Conservation (phyloP, 176 grass and related monocot genomes). For the Guadua angustifolia region DNA sequence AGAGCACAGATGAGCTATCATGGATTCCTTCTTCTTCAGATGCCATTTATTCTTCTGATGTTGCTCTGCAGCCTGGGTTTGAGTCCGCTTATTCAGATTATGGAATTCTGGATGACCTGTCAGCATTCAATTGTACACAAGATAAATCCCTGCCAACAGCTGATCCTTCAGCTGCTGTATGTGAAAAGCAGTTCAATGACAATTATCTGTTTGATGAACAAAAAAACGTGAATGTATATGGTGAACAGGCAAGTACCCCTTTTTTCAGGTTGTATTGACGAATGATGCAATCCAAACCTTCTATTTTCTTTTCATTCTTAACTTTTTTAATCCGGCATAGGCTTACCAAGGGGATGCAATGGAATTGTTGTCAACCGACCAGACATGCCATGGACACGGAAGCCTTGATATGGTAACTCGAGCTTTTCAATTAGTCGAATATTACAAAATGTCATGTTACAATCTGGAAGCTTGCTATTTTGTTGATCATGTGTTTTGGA, state of each 20-base stretch:
- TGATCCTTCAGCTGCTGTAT: slow-evolving; percentile 41
- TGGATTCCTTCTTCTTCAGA: slow-evolving; percentile 86
- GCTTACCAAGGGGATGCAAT: slow-evolving; percentile 60
- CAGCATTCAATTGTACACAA: slow-evolving; percentile 49
- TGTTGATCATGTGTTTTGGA: neutral
- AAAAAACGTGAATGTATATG: slow-evolving; percentile 47
- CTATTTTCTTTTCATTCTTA: slow-evolving; percentile 7
- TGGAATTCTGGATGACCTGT: slow-evolving; percentile 55
- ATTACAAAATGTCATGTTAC: neutral
- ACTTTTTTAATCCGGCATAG: slow-evolving; percentile 43
- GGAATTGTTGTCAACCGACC: slow-evolving; percentile 50
- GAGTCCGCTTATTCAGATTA: slow-evolving; percentile 59
- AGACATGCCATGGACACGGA: slow-evolving; percentile 37
- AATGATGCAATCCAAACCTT: slow-evolving; percentile 10
- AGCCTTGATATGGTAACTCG: slow-evolving; percentile 63
- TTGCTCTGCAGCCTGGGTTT: slow-evolving; percentile 55
- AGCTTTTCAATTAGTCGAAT: slow-evolving; percentile 27
- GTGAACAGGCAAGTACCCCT: slow-evolving; percentile 53
- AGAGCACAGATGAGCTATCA: slow-evolving; percentile 63
- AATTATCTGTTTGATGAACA: slow-evolving; percentile 48
- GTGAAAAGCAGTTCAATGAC: slow-evolving; percentile 47
- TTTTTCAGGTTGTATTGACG: slow-evolving; percentile 8
- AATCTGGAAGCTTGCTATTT: neutral
- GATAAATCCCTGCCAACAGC: slow-evolving; percentile 48
- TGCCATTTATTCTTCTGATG: slow-evolving; percentile 65